These are phyloP conservation scores for Guyanaporus albipodus DNA, from an alignment of 768 basidiomycete genomes.

Conservation along the genomic window DNA sequence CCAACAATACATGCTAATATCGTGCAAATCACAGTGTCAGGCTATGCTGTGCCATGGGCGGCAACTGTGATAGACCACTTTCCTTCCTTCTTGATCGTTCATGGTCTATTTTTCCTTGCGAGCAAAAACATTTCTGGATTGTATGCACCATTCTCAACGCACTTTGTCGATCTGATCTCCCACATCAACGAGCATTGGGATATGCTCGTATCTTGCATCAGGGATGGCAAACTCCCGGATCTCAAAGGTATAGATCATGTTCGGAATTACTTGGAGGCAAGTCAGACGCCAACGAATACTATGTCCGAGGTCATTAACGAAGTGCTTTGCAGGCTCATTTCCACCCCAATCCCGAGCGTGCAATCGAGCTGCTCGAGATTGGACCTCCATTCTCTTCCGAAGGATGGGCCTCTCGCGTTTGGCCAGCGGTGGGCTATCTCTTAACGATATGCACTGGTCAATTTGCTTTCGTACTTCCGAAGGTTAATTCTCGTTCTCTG, in stretches of 20 bases:
- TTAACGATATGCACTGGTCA: conserved; percentile 7
- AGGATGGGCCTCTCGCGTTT: conserved; percentile 16
- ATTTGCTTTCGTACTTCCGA: conserved; percentile 9
- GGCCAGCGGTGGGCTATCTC: conserved; percentile 7
- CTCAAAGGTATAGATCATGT: conserved; percentile 9
- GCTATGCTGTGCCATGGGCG: conserved; percentile 13
- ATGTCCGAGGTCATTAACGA: not conserved
- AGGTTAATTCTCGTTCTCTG: not conserved
- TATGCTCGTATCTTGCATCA: conserved; percentile 14
- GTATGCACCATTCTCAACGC: not conserved
- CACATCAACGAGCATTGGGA: conserved; percentile 17
- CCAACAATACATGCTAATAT: not conserved
- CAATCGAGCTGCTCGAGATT: conserved; percentile 12
- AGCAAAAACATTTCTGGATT: conserved; percentile 1
- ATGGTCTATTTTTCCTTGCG: conserved; percentile 21
- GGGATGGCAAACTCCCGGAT: conserved; percentile 13
- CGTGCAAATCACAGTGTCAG: conserved; percentile 6
- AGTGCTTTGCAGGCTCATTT: conserved; percentile 5
- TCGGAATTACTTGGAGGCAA: conserved; percentile 12
- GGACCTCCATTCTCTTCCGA: conserved; percentile 7
- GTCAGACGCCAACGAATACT: not conserved
- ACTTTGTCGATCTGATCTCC: conserved; percentile 13
- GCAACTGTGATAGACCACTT: conserved; percentile 10
- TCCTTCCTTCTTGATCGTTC: conserved; percentile 18
- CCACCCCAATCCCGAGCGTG: conserved; percentile 12